Base-by-base conservation (phyloP, 2,329 filamentous ascomycete genomes). In the Claviceps sp. region DNA sequence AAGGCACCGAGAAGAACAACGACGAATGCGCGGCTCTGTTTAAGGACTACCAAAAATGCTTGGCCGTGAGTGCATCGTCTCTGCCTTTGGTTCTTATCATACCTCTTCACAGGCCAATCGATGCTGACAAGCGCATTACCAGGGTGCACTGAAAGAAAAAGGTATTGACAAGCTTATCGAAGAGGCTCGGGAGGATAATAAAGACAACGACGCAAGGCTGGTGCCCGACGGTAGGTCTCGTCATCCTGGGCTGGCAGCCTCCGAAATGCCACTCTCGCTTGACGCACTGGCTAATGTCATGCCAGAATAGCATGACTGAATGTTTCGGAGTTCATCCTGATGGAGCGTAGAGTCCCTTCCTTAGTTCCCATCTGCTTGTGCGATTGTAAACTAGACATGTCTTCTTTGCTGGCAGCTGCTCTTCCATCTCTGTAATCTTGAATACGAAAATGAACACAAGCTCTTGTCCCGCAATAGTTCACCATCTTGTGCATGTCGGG, bases 91-190 rank as follows among this genome's bases (percentile, higher is more conserved):
- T 45, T 45, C 43, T 45, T 34, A 8, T 24, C 13, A 5, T 30
- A 38, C 6, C 1, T 26, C 45, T 26, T 37, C 3, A 16, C 16
- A n/a, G 16, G 38, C 16, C n/a, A 41, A 16, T 18, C 4, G 7
- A n/a, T 43, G 47, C n/a, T 49, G 41, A 50, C n/a, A 26, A 42
- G 30, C 36, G 8, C 22, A 24, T 57, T 54, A 42, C 7, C 48
- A 96, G 90, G 84, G 81, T 71, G 89, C 85, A 3, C 74, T 98
- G 48, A 94, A 93, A 68, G 82, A 89, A 52, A 81, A 86, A 61
- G 93, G 93, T 53, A 95, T 98, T 64, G 89, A 97, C 67, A 87
- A 85, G 61, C 87, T 97, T 75, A 73, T 98, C 11, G 87, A 90
- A 7, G 93, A 97, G 61, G 91, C 91, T 18, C 78, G 90, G 54